Conservation (phyloP, 176 grass and related monocot genomes). For the Eleusine indica region DNA sequence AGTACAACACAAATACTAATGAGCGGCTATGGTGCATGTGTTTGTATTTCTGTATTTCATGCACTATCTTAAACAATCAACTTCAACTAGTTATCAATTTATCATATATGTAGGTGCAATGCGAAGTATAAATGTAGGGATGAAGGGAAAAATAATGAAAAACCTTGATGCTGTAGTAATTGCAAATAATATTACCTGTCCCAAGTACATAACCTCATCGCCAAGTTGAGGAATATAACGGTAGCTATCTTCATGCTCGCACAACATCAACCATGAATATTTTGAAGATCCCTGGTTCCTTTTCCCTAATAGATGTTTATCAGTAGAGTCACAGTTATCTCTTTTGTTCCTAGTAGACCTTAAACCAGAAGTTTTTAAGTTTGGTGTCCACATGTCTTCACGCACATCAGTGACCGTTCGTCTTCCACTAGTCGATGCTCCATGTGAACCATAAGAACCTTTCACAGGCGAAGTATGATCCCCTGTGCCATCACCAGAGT, state of each 20-base stretch:
- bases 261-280: slow-evolving; percentile 90
- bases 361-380: slow-evolving; percentile 68
- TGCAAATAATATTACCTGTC: slow-evolving; percentile 65
- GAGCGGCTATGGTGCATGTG: slow-evolving; percentile 4
- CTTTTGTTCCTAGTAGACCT: slow-evolving; percentile 85
- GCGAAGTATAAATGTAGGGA: not conserved
- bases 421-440: slow-evolving; percentile 81
- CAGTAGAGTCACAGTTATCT: slow-evolving; percentile 57
- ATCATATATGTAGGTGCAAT: not conserved
- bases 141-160: not conserved
- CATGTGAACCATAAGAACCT: slow-evolving; percentile 55
- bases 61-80: not conserved
- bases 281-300: slow-evolving; percentile 55
- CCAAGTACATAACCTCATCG: slow-evolving; percentile 86
- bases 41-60: slow-evolving; percentile 8
- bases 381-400: slow-evolving; percentile 55
- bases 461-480: slow-evolving; percentile 49
- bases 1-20: slow-evolving; percentile 7
- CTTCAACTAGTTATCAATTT: slow-evolving; percentile 6
- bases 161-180: not conserved
- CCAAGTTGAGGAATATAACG: slow-evolving; percentile 94
- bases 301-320: slow-evolving; percentile 55
- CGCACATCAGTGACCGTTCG: slow-evolving; percentile 38
- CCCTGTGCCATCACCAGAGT: slow-evolving; percentile 37
- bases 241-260: slow-evolving; percentile 90